These are phyloP conservation scores for Mitragyna speciosa DNA, from an alignment of 257 asterid species.

Conservation along the genomic window DNA sequence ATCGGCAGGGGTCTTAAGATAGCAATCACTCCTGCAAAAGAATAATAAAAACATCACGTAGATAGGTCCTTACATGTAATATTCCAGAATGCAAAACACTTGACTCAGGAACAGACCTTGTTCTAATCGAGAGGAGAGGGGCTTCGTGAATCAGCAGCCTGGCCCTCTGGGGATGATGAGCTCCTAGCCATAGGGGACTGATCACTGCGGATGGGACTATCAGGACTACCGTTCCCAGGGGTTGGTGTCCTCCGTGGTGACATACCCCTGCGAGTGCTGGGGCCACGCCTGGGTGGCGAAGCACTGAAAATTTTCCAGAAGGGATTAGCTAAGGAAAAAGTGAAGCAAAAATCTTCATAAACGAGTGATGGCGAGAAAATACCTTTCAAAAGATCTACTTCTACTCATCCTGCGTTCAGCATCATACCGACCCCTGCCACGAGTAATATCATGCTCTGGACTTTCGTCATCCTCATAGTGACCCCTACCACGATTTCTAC, in stretches of 20 bases:
- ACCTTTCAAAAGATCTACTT: slow-evolving; percentile 38
- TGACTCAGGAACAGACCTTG: not conserved
- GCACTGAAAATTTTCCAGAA: slow-evolving; percentile 15
- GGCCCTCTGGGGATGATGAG: not conserved
- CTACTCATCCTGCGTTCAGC: slow-evolving; percentile 16
- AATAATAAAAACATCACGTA: too few relatives aligned
- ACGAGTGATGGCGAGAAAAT: not conserved
- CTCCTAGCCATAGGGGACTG: not conserved
- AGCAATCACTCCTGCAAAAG: too few relatives aligned
- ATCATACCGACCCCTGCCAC: not conserved
- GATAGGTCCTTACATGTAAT: too few relatives aligned
- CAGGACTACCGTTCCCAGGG: slow-evolving; percentile 6
- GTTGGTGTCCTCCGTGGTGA: slow-evolving; percentile 28
- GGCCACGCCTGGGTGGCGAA: slow-evolving; percentile 23
- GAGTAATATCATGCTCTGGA: not conserved
- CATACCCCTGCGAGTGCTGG: slow-evolving; percentile 25
- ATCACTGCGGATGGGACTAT: not conserved
- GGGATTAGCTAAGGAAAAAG: not conserved
- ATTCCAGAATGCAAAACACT: too few relatives aligned
- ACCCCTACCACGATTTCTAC: slow-evolving; percentile 20
- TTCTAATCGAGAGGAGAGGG: too few relatives aligned
- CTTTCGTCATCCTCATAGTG: slow-evolving; percentile 21
- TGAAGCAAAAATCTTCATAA: not conserved
- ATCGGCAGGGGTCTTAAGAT: too few relatives aligned
- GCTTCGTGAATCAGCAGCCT: not conserved